Conservation (phyloP, 352 stramenopile genomes). For the Aphanomyces invadans region DNA sequence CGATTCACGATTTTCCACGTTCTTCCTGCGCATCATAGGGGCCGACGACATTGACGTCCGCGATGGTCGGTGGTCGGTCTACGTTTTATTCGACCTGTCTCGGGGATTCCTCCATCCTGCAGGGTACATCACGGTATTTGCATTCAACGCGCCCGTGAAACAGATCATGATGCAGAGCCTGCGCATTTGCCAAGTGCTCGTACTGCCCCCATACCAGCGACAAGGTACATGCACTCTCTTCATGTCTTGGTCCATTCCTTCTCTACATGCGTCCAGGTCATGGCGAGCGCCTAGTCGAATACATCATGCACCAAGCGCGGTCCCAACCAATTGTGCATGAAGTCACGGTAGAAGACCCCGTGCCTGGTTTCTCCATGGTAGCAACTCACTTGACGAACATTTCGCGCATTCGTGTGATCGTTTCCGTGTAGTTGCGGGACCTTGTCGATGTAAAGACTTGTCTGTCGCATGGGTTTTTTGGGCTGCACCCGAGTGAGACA, state of each 20-base stretch:
- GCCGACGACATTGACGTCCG: slow-evolving; percentile 64
- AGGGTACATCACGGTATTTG: slow-evolving; percentile 76
- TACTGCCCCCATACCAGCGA: slow-evolving; percentile 70
- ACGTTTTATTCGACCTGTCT: slow-evolving; percentile 45
- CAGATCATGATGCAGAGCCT: slow-evolving; percentile 53
- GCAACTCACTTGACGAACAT: background rate
- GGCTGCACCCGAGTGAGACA: background rate
- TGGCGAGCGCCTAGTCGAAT: slow-evolving; percentile 61
- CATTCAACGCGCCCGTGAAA: slow-evolving; percentile 65
- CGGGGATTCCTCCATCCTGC: slow-evolving; percentile 27
- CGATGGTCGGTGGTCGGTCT: slow-evolving; percentile 68
- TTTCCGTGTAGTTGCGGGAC: slow-evolving; percentile 44
- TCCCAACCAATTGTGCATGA: slow-evolving; percentile 57
- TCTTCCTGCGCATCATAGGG: slow-evolving; percentile 27
- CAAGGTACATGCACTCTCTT: slow-evolving; percentile 38
- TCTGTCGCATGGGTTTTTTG: slow-evolving; percentile 19
- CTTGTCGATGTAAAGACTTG: slow-evolving; percentile 24
- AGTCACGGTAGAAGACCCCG: slow-evolving; percentile 77
- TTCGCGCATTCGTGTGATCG: background rate
- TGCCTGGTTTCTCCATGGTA: slow-evolving; percentile 64
- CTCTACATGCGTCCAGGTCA: slow-evolving; percentile 37
- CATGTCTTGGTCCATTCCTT: slow-evolving; percentile 1
- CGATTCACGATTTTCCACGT: background rate
- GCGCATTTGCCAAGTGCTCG: slow-evolving; percentile 74
- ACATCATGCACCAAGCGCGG: slow-evolving; percentile 48